Conservation (phyloP, 1,284 basidiomycete genomes). For the Ganoderma lucidum region DNA sequence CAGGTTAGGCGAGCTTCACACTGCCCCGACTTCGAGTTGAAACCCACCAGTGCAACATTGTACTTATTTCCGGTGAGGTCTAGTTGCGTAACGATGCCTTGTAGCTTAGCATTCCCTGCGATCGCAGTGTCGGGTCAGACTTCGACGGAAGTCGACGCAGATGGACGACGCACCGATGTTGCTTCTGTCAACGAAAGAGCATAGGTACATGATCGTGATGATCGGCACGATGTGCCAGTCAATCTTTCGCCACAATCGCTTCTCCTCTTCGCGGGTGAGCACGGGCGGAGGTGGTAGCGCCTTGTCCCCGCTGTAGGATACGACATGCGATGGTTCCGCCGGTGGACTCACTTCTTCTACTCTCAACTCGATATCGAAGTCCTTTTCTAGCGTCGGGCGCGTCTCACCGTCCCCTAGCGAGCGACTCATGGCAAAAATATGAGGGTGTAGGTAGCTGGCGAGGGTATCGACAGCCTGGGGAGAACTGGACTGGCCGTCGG, state of each 20-base stretch:
- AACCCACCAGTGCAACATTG: conserved; percentile 65
- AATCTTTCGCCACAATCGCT: conserved; percentile 27
- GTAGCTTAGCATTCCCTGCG: conserved; percentile 69
- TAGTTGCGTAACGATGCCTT: conserved; percentile 62
- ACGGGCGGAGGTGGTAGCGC: neutral
- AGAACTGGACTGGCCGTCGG: neutral
- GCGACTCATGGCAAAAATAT: neutral
- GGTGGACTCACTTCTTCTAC: neutral
- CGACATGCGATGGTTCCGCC: neutral
- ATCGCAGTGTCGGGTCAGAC: neutral
- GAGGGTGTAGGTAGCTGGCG: neutral
- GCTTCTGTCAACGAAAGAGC: conserved; percentile 43
- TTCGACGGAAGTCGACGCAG: neutral
- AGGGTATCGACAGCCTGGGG: neutral
- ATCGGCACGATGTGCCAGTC: conserved; percentile 47
- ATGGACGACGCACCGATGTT: conserved; percentile 37
- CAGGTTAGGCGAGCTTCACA: neutral
- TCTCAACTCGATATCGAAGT: neutral
- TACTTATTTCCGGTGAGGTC: conserved; percentile 64
- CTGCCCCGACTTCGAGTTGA: neutral
- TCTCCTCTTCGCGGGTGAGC: conserved; percentile 9
- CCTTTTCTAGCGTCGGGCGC: neutral
- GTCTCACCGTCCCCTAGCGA: neutral
- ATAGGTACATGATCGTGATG: conserved; percentile 48
- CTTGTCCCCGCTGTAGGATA: neutral